Percentiles rank a stretch among this genome's conserved stretches.
Evolutionary conservation across 2,329 filamentous ascomycete genomes (phyloP).

Genomic region (Aspergillus amoenus): DNA sequence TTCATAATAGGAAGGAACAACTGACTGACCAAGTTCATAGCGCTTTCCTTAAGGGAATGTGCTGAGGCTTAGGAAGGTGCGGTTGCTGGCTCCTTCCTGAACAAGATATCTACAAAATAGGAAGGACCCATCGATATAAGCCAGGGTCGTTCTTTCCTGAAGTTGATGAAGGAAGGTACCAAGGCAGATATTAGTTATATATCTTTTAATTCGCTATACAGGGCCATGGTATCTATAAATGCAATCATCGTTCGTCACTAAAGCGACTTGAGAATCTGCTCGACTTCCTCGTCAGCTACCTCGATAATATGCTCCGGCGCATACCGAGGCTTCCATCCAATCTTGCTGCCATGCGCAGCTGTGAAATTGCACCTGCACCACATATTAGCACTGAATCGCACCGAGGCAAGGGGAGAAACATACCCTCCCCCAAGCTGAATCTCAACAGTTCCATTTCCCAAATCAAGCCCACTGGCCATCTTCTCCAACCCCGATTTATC

Average conservation of each 20-base stretch:
- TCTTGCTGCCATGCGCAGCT: slow-evolving; percentile 39
- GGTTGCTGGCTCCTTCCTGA: too few species aligned
- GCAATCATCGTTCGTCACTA: neutral
- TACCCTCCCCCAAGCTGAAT: slow-evolving; percentile 48
- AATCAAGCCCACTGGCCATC: slow-evolving; percentile 45
- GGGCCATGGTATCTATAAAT: too few species aligned
- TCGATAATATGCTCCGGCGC: slow-evolving; percentile 49
- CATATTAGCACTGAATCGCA: neutral
- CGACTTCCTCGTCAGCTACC: slow-evolving; percentile 47
- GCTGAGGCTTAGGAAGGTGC: too few species aligned
- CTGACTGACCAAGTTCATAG: too few species aligned
- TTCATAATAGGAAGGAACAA: too few species aligned
- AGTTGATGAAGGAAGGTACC: too few species aligned
- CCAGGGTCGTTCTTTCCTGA: too few species aligned
- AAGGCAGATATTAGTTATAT: too few species aligned
- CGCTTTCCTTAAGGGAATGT: too few species aligned
- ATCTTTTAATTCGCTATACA: too few species aligned
- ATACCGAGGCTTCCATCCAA: slow-evolving; percentile 51
- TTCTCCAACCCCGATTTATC: slow-evolving; percentile 36
- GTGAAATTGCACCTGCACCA: slow-evolving; percentile 44
- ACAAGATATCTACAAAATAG: too few species aligned
- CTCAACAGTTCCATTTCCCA: slow-evolving; percentile 36
- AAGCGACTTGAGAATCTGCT: slow-evolving; percentile 37
- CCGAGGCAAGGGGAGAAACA: slow-evolving; percentile 20
- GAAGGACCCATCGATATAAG: too few species aligned